Percentiles rank a stretch among this genome's conserved stretches.
These are phyloP conservation scores for Coemansia sp. DNA, from an alignment of 192 early-diverging fungal genomes.

Conservation along the genomic window DNA sequence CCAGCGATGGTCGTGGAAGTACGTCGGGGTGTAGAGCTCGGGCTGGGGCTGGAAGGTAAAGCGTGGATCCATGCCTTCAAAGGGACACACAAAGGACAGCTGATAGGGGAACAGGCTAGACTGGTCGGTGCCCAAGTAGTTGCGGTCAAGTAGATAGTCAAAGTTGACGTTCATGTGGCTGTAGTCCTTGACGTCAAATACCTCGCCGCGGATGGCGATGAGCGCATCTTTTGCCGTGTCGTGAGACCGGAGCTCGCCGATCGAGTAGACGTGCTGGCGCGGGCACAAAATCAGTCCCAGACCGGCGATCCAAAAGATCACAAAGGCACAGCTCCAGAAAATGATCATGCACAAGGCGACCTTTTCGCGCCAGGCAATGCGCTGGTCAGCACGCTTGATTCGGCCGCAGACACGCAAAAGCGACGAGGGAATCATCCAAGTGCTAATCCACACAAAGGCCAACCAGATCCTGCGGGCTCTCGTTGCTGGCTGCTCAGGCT, in stretches of 20 bases:
- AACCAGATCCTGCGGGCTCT: constrained; percentile 51
- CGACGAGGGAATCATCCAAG: constrained; percentile 69
- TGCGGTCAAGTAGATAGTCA: constrained; percentile 49
- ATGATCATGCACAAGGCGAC: constrained; percentile 88
- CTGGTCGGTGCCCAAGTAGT: constrained; percentile 67
- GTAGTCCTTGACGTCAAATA: constrained; percentile 76
- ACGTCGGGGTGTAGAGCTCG: constrained; percentile 58
- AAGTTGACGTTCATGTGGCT: constrained; percentile 54
- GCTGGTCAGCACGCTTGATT: constrained; percentile 77
- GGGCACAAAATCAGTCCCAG: constrained; percentile 78
- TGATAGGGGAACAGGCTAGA: constrained; percentile 71
- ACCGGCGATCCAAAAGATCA: constrained; percentile 83
- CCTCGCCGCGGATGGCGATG: constrained; percentile 74
- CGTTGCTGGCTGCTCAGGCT: constrained; percentile 58
- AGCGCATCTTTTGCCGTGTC: constrained; percentile 59
- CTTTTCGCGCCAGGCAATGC: constrained; percentile 97
- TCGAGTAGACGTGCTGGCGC: constrained; percentile 69
- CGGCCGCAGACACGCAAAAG: constrained; percentile 69
- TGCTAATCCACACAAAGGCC: constrained; percentile 44
- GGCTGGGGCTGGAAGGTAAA: constrained; percentile 56
- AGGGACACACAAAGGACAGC: constrained; percentile 59
- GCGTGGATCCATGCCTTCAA: constrained; percentile 54
- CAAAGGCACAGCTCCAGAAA: constrained; percentile 68
- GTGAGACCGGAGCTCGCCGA: constrained; percentile 61
- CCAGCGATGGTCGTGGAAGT: constrained; percentile 72